Evolutionary conservation across 176 grass and related monocot species (phyloP).

Genomic region (Triticum timopheevii): DNA sequence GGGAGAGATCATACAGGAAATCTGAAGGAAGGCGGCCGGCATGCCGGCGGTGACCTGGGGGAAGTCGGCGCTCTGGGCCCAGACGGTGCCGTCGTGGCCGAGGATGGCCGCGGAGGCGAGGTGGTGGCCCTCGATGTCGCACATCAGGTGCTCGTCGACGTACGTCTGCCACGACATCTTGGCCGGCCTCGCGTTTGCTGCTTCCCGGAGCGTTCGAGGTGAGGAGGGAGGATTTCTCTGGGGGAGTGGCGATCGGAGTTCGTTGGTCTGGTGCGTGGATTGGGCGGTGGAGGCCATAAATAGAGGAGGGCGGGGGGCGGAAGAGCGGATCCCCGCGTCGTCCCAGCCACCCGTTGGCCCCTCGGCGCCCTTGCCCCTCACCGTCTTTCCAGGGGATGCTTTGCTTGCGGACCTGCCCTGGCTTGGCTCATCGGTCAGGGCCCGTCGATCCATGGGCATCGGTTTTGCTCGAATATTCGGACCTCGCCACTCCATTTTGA

Average conservation of each 20-base stretch:
- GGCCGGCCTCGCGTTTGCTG: background rate
- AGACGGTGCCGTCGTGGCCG: conserved; percentile 61
- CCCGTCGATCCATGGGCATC: background rate
- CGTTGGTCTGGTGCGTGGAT: background rate
- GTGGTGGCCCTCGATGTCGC: conserved; percentile 61
- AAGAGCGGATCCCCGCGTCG: conserved; percentile 4
- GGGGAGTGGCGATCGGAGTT: background rate
- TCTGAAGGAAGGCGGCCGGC: too few relatives aligned
- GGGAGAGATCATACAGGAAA: too few relatives aligned
- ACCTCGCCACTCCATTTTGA: background rate
- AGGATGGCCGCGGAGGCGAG: conserved; percentile 64
- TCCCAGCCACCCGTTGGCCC: conserved; percentile 29
- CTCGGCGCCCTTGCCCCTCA: conserved; percentile 18
- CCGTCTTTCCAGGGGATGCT: background rate
- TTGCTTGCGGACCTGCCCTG: background rate
- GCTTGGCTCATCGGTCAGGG: background rate
- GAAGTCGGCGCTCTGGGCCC: conserved; percentile 53
- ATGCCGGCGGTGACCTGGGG: conserved; percentile 34
- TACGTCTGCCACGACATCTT: conserved; percentile 84
- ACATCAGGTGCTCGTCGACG: conserved; percentile 78
- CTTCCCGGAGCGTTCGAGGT: background rate
- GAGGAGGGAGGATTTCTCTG: background rate
- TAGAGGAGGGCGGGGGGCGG: background rate
- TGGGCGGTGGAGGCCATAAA: background rate
- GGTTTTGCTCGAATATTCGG: background rate